Conservation (phyloP, 768 basidiomycete genomes). For the Hortiboletus flavorubellus region DNA sequence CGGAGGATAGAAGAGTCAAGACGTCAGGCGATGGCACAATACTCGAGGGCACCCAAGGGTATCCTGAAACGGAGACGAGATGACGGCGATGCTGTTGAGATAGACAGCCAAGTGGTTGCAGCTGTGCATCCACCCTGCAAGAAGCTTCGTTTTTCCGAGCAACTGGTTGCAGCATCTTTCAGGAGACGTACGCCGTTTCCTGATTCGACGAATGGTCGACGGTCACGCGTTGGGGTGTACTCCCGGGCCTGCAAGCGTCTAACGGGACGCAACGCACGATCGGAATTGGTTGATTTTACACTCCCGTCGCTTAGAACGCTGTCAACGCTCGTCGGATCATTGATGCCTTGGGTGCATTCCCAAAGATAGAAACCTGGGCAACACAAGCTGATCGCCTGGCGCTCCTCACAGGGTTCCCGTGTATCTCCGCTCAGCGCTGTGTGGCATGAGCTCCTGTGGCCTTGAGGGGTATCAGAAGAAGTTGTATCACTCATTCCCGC, state of each 20-base stretch:
- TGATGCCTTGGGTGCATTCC: conserved; percentile 31
- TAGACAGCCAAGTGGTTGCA: background rate
- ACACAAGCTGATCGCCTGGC: no score
- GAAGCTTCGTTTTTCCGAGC: conserved; percentile 22
- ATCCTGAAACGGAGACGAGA: conserved; percentile 30
- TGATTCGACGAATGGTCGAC: conserved; percentile 12
- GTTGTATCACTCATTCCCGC: no score
- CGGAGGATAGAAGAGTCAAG: conserved; percentile 22
- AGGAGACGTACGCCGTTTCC: conserved; percentile 15
- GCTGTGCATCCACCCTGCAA: conserved; percentile 14
- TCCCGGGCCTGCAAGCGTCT: conserved; percentile 16
- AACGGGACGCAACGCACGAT: conserved; percentile 3
- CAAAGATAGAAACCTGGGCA: background rate
- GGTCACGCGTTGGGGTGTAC: conserved; percentile 12
- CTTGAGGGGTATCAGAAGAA: no score
- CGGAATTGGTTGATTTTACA: conserved; percentile 28
- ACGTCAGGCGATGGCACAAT: conserved; percentile 28
- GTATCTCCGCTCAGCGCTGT: no score
- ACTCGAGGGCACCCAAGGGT: conserved; percentile 22
- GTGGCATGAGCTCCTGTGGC: no score
- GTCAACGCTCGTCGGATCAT: conserved; percentile 30
- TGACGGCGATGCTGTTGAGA: conserved; percentile 15
- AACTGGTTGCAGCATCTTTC: background rate
- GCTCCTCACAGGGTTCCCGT: no score
- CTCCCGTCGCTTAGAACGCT: conserved; percentile 31